Percentiles rank a stretch among this genome's conserved stretches.
Evolutionary conservation across 768 basidiomycete genomes (phyloP).

Genomic region (Termitomyces sp.): DNA sequence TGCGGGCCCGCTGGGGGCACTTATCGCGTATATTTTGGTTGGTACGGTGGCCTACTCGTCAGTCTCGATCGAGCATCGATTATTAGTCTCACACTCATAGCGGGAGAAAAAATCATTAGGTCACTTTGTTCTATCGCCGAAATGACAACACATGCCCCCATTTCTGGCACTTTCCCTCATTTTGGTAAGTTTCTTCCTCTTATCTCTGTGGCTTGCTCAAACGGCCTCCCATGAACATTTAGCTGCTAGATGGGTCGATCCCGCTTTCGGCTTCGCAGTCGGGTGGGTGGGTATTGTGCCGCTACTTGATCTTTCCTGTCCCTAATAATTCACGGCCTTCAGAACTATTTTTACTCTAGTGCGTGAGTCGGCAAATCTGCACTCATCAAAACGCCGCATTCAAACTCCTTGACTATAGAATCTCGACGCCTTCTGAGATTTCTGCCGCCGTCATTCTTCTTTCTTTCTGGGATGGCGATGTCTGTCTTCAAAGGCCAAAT

Average conservation of each 20-base stretch:
- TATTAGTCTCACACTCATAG: not conserved
- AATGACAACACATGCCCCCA: conserved; percentile 77
- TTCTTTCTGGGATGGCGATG: conserved; percentile 66
- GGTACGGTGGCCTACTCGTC: conserved; percentile 64
- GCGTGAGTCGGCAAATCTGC: conserved; percentile 22
- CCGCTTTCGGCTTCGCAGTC: conserved; percentile 53
- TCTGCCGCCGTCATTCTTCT: conserved; percentile 67
- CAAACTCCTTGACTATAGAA: conserved; percentile 24
- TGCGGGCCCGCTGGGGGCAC: conserved; percentile 64
- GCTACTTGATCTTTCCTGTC: not conserved
- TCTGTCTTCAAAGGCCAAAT: conserved; percentile 20
- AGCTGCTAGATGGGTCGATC: conserved; percentile 57
- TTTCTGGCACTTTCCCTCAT: conserved; percentile 76
- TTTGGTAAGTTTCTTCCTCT: conserved; percentile 34
- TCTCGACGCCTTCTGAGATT: conserved; percentile 69
- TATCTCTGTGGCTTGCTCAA: not conserved
- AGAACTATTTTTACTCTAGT: conserved; percentile 42
- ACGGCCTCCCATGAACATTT: not conserved
- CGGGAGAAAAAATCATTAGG: conserved; percentile 18
- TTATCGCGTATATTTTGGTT: conserved; percentile 59
- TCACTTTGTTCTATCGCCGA: conserved; percentile 67
- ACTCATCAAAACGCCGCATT: not conserved
- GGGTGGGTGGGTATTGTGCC: conserved; percentile 38
- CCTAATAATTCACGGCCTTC: not conserved
- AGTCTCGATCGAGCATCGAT: conserved; percentile 17